Percentiles rank a stretch among this genome's conserved stretches.
Evolutionary conservation across 441 rosid genomes (phyloP).

Genomic region (Populus hybrid): DNA sequence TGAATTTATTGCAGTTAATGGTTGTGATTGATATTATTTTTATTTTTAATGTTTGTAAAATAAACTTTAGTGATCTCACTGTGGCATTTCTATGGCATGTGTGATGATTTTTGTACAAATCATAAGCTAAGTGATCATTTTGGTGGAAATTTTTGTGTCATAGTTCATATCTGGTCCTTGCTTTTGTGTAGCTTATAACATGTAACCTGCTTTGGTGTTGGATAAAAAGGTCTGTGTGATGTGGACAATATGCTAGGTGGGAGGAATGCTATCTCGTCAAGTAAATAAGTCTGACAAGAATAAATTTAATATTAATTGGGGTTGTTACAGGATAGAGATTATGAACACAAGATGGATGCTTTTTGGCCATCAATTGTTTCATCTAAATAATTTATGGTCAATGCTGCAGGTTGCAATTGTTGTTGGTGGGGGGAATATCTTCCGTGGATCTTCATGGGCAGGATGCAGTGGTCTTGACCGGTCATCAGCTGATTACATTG

Average conservation of each 20-base stretch:
- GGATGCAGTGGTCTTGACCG: conserved; percentile 95
- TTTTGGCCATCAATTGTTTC: conserved; percentile 8
- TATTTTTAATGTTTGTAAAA: background rate
- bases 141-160: background rate
- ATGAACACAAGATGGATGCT: conserved; percentile 2
- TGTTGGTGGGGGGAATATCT: conserved; percentile 95
- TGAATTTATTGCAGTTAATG: background rate
- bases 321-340: background rate
- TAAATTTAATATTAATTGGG: background rate
- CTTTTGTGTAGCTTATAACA: background rate
- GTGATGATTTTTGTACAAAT: background rate
- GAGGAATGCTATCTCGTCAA: background rate
- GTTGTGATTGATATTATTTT: background rate
- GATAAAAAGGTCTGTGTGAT: background rate
- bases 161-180: background rate
- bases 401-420: conserved; percentile 80
- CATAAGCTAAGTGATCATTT: background rate
- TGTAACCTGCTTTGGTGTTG: background rate
- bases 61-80: background rate
- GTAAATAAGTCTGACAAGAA: background rate
- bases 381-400: conserved; percentile 10
- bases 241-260: background rate
- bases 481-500: conserved; percentile 91
- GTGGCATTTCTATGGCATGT: background rate
- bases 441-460: conserved; percentile 91